Conservation (phyloP, 2,329 filamentous ascomycete genomes). For the Pseudogymnoascus sp. region DNA sequence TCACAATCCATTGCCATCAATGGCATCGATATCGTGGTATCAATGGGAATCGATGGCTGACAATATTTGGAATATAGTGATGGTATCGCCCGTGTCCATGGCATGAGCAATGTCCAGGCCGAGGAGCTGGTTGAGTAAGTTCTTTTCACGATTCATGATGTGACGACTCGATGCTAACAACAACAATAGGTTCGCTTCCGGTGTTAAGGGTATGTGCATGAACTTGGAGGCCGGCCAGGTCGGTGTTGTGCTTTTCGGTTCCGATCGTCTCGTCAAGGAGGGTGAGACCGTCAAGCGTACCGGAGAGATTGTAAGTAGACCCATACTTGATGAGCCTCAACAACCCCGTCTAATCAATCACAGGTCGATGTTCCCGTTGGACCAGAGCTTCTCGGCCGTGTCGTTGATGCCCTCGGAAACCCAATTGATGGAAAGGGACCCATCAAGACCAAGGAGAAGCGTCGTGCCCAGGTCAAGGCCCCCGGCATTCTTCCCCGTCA, state of each 20-base stretch:
- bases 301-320: constrained; percentile 82
- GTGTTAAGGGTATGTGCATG: constrained; percentile 99
- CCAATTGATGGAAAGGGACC: constrained; percentile 99
- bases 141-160: constrained; percentile 17
- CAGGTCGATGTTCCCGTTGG: constrained; percentile 97
- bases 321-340: not conserved
- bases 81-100: constrained; percentile 99
- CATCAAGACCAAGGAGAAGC: constrained; percentile 81
- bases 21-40: constrained; percentile 3
- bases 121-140: constrained; percentile 99
- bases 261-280: constrained; percentile 99
- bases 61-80: constrained; percentile 57
- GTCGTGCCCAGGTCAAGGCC: constrained; percentile 98
- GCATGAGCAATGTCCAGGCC: constrained; percentile 99
- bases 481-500: constrained; percentile 94
- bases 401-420: constrained; percentile 97
- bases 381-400: constrained; percentile 87
- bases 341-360: constrained; percentile 15
- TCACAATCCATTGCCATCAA: not conserved
- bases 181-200: constrained; percentile 78
- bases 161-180: constrained; percentile 23
- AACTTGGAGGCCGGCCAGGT: constrained; percentile 99
- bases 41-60: constrained; percentile 16
- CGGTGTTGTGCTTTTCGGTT: constrained; percentile 99
- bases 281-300: constrained; percentile 99